Percentiles rank a stretch among this genome's conserved stretches.
These are phyloP conservation scores for Amylocystis lapponica DNA, from an alignment of 768 basidiomycete species.

Conservation along the genomic window DNA sequence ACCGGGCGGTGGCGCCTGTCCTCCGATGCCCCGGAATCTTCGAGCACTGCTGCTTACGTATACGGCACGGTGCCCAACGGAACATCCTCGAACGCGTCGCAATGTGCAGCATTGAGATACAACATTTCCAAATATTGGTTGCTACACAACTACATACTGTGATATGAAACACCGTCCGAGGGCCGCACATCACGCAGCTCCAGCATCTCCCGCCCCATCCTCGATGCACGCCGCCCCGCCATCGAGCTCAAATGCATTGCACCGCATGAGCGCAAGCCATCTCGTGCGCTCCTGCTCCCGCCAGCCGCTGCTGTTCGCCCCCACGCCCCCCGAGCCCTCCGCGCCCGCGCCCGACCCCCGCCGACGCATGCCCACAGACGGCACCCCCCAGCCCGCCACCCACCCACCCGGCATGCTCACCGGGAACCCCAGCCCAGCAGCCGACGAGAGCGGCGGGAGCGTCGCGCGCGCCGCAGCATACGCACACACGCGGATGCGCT, in stretches of 20 bases:
- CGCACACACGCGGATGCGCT: slow-evolving; percentile 45
- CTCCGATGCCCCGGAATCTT: too few relatives aligned
- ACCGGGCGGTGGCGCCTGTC: too few relatives aligned
- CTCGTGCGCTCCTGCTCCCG: slow-evolving; percentile 37
- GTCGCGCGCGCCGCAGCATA: slow-evolving; percentile 46
- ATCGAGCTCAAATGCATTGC: slow-evolving; percentile 37
- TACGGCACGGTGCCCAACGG: too few relatives aligned
- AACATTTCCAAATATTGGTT: too few relatives aligned
- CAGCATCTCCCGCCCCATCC: background rate
- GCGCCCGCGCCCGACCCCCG: slow-evolving; percentile 6
- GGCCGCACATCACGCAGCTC: too few relatives aligned
- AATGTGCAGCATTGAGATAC: too few relatives aligned
- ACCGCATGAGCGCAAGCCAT: slow-evolving; percentile 45
- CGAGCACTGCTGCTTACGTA: too few relatives aligned
- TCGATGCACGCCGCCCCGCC: slow-evolving; percentile 4
- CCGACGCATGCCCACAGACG: slow-evolving; percentile 11
- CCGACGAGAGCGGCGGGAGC: slow-evolving; percentile 29
- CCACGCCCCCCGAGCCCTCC: slow-evolving; percentile 24
- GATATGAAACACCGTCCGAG: too few relatives aligned
- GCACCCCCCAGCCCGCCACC: slow-evolving; percentile 15
- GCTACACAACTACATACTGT: too few relatives aligned
- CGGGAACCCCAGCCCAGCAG: slow-evolving; percentile 29
- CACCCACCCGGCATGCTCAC: slow-evolving; percentile 28
- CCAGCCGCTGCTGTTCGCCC: slow-evolving; percentile 30
- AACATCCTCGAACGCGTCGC: too few relatives aligned